These are phyloP conservation scores for Penicillium cinerascens DNA, from an alignment of 495 filamentous ascomycete species.

Conservation along the genomic window DNA sequence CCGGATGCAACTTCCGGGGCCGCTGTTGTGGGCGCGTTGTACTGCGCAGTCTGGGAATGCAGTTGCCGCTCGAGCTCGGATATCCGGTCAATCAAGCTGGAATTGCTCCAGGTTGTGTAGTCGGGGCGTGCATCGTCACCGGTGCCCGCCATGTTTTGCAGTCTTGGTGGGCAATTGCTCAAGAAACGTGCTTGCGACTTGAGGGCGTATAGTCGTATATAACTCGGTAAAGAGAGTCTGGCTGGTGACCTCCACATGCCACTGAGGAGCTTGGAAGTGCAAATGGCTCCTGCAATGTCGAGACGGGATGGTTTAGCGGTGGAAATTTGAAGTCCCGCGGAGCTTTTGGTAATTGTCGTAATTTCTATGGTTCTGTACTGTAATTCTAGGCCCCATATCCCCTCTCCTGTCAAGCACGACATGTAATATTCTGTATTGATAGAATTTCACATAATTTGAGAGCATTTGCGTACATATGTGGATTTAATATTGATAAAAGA, in stretches of 20 bases:
- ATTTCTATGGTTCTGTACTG: constrained; percentile 6
- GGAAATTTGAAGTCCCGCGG: constrained; percentile 10
- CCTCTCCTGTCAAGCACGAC: background rate
- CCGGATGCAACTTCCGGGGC: constrained; percentile 1
- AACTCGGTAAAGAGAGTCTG: constrained; percentile 7
- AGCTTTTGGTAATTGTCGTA: constrained; percentile 11
- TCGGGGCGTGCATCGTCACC: constrained; percentile 25
- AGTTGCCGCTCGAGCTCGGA: constrained; percentile 61
- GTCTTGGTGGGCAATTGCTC: constrained; percentile 6
- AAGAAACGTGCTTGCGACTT: constrained; percentile 9
- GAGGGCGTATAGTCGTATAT: background rate
- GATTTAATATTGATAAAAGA: too few species aligned
- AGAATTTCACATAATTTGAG: background rate
- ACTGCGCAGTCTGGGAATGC: constrained; percentile 43
- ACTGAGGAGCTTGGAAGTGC: constrained; percentile 2
- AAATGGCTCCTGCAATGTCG: background rate
- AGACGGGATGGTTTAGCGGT: background rate
- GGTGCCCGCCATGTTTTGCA: constrained; percentile 15
- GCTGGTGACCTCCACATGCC: constrained; percentile 24
- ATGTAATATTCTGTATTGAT: background rate
- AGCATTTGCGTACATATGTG: too few species aligned
- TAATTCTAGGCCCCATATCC: background rate
- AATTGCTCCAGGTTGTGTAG: constrained; percentile 62
- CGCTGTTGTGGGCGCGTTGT: constrained; percentile 16
- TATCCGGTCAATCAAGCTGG: constrained; percentile 63